Evolutionary conservation across 768 basidiomycete genomes (phyloP).

Genomic region (Thelephora aurantiotincta): DNA sequence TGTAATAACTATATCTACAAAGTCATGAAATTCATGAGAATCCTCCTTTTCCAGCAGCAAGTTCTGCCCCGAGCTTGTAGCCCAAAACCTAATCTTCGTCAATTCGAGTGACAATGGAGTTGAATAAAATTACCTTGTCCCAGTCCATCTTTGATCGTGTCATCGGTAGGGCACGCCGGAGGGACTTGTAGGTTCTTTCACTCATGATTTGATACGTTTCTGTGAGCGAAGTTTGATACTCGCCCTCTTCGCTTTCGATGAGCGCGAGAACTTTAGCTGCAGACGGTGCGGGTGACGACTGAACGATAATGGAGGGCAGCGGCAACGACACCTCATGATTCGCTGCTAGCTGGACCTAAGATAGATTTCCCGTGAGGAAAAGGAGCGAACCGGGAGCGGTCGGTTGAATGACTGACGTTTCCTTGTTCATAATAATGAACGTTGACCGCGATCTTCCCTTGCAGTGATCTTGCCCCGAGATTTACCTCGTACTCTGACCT

Average conservation of each 20-base stretch:
- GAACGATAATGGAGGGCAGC: conserved; percentile 42
- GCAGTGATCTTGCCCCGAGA: conserved; percentile 41
- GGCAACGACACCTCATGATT: conserved; percentile 51
- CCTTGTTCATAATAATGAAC: conserved; percentile 98
- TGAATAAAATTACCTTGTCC: conserved; percentile 55
- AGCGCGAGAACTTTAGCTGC: conserved; percentile 68
- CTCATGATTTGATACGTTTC: conserved; percentile 81
- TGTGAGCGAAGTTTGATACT: conserved; percentile 67
- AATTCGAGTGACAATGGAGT: background rate
- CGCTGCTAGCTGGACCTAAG: conserved; percentile 81
- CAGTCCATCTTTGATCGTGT: conserved; percentile 93
- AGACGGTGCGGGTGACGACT: conserved; percentile 33
- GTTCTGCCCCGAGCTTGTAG: conserved; percentile 66
- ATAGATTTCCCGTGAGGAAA: background rate
- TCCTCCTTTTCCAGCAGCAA: conserved; percentile 49
- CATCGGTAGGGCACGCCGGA: conserved; percentile 82
- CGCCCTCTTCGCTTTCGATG: conserved; percentile 66
- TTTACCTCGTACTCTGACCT: conserved; percentile 76
- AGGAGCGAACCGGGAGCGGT: background rate
- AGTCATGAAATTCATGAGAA: conserved; percentile 14
- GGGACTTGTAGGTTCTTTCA: conserved; percentile 85
- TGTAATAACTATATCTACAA: too few relatives aligned
- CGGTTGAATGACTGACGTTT: conserved; percentile 39
- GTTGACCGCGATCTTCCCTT: conserved; percentile 67
- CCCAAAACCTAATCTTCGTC: conserved; percentile 27